Evolutionary conservation across 169 alveolate species (phyloP).

Genomic region (Plasmodium gonderi): DNA sequence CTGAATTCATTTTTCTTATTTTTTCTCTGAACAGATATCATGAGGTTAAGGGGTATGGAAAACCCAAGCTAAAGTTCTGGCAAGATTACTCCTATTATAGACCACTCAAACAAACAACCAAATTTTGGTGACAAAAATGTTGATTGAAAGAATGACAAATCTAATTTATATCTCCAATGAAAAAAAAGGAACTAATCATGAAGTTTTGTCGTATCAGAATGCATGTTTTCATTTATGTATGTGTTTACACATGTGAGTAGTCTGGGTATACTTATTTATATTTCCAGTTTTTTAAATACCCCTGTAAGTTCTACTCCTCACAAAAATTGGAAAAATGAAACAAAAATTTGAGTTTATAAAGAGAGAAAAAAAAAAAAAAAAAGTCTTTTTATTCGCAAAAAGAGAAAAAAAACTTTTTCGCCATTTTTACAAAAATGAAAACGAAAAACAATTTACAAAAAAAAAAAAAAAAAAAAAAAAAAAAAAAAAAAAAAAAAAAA

Average conservation of each 20-base stretch:
- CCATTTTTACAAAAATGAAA: neutral
- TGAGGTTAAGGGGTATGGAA: slow-evolving; percentile 89
- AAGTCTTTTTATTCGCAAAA: neutral
- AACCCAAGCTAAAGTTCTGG: slow-evolving; percentile 83
- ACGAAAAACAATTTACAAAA: slow-evolving; percentile 8
- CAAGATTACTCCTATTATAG: slow-evolving; percentile 84
- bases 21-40: slow-evolving; percentile 81
- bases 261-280: no score
- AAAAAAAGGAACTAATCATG: neutral
- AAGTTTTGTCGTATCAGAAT: neutral
- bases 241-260: no score
- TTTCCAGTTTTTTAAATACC: neutral
- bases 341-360: neutral
- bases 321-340: neutral
- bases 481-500: slow-evolving; percentile 5
- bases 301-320: neutral
- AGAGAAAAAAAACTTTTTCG: neutral
- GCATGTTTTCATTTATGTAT: neutral
- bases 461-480: neutral
- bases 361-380: neutral
- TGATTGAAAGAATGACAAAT: neutral
- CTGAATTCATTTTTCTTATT: neutral
- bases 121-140: slow-evolving; percentile 79
- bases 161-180: neutral
- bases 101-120: slow-evolving; percentile 85